Evolutionary conservation across 257 asterid species (phyloP).

Genomic region (Nicotiana knightiana): DNA sequence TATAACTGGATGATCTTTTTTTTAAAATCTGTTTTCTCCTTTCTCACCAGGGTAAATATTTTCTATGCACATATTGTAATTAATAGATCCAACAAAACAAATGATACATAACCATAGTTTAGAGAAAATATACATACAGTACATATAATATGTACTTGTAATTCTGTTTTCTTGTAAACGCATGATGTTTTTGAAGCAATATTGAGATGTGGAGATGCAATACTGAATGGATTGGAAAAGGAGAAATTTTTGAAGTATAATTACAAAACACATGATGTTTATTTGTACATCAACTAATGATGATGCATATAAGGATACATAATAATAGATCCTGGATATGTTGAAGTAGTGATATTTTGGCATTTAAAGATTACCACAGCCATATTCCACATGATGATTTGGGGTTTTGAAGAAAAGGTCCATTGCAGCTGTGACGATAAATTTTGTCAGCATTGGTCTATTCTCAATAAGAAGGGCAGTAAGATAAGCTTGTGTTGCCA

Average conservation of each 20-base stretch:
- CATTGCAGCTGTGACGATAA: not conserved
- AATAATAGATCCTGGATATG: not conserved
- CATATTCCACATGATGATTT: conserved; percentile 17
- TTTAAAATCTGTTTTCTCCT: not conserved
- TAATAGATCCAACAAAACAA: not conserved
- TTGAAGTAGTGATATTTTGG: too few species aligned
- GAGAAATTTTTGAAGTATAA: not conserved
- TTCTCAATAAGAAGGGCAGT: conserved; percentile 13
- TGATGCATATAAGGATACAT: too few species aligned
- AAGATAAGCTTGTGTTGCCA: conserved; percentile 29
- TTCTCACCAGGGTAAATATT: not conserved
- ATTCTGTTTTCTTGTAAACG: not conserved
- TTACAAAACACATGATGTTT: not conserved
- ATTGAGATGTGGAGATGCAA: not conserved
- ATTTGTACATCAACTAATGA: not conserved
- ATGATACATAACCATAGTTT: not conserved
- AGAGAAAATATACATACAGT: not conserved
- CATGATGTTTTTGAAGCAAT: not conserved
- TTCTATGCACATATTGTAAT: conserved; percentile 4
- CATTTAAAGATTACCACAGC: conserved; percentile 21
- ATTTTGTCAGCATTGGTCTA: not conserved
- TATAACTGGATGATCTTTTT: too few species aligned
- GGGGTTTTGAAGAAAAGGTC: conserved; percentile 2
- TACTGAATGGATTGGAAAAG: not conserved
- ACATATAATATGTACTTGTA: not conserved